phyloP scores from a whole-genome alignment of 805 yeast species.

The Candida bentonensis region DNA sequence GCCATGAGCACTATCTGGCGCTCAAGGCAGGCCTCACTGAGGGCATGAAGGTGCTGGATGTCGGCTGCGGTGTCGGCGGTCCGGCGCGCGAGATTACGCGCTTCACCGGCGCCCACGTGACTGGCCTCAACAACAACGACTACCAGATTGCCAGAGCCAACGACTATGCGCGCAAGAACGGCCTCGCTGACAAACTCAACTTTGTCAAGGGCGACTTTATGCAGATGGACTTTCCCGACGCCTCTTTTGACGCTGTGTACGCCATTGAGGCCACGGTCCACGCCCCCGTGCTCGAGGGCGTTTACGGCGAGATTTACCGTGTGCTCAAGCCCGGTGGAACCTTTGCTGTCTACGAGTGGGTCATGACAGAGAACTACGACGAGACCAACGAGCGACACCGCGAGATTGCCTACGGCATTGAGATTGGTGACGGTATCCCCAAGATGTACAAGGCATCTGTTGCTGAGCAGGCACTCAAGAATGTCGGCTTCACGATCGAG shows the following conservation, averaged over 20 bases:
- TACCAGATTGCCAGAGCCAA: conserved; percentile 86
- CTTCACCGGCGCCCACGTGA: conserved; percentile 74
- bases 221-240: conserved; percentile 94
- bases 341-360: conserved; percentile 99
- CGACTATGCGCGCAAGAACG: conserved; percentile 53
- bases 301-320: conserved; percentile 84
- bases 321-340: conserved; percentile 96
- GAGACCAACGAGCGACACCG: conserved; percentile 80
- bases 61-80: conserved; percentile 99
- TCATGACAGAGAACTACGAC: conserved; percentile 89
- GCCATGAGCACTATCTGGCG: conserved; percentile 92
- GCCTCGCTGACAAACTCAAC: conserved; percentile 57
- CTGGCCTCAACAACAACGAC: conserved; percentile 93
- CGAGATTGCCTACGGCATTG: conserved; percentile 91
- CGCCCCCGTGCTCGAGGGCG: conserved; percentile 94
- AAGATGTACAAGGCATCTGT: conserved; percentile 81
- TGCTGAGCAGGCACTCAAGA: conserved; percentile 73
- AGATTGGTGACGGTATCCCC: conserved; percentile 97
- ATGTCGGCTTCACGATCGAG: conserved; percentile 75
- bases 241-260: conserved; percentile 87
- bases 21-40: conserved; percentile 66
- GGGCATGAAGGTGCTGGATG: conserved; percentile 83
- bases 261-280: conserved; percentile 98
- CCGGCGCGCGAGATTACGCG: conserved; percentile 94
- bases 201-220: conserved; percentile 96